Base-by-base conservation (phyloP, 352 stramenopile species). In the Peronospora belbahrii region DNA sequence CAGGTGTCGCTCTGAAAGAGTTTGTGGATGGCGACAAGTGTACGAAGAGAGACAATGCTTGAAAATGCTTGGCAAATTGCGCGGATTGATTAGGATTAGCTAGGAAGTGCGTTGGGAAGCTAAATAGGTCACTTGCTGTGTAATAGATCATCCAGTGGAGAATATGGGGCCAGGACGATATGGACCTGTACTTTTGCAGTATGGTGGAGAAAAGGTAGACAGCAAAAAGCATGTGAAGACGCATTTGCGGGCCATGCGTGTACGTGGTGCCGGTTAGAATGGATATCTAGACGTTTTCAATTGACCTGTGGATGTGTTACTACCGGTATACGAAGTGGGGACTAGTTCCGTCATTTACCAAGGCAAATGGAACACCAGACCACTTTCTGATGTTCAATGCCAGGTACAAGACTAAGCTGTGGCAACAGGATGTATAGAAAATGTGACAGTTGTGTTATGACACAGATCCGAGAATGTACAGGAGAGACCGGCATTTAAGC, bases 311-410 rank as follows among this genome's bases (percentile, higher is more conserved):
- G 2, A 17, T 51, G 28, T 24, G n/a, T n/a, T n/a, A 10, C 13
- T 33, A 30, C 18, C 4, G 9, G 14, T 2, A 36, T 32, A 13
- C 39, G 6, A 18, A 92, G 78, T 93, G 81, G 81, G 81, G 81
- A 14, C 55, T 93, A 4, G 60, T 93, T 35, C 81, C 81, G 33
- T 88, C 76, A 2, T 93, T 90, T 36, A 86, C 70, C n/a, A 90
- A 90, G 53, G 62, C 76, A 18, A 60, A 66, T 38, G 64, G 53
- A 13, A 88, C 83, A 44, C 74, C 79, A 32, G 78, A 93, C 41
- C 78, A 93, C 54, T 93, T 90, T 24, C 55, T 87, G 32, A 89
- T 89, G 72, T 93, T 93, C 54, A 93, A 93, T 40, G 81, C 78
- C 4, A 75, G 81, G 81, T 89, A 59, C 3, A 22, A 45, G 11